Evolutionary conservation across 108 stramenopile species (phyloP), one percentile per base, ranked within the genome.

Genomic region (Poteriospumella lacustris): DNA sequence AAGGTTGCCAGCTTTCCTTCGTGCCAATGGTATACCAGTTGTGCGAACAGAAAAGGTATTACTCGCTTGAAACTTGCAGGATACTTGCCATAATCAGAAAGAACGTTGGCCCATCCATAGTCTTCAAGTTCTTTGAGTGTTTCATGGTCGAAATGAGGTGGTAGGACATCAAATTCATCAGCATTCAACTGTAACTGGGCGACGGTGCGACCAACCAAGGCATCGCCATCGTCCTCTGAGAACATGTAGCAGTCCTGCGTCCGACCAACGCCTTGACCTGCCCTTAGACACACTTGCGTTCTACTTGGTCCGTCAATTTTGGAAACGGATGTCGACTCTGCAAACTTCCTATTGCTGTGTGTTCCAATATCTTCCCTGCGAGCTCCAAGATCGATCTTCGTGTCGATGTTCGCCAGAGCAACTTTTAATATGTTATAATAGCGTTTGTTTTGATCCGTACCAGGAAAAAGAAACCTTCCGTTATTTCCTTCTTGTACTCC

Each of bases 291-390:
- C 24, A 68, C 64, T 40, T 68, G 64, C 15, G 36, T 39, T 68
- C 19, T 39, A 68, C 28, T 36, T 68, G 36, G 19, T 19, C 64
- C 19, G 15, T 39, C 64, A 19, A 68, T 36, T 19, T 19, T 36
- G 15, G 36, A 68, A 39, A 40, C 64, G 24, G 36, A 68, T 19
- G 64, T 36, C 24, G 64, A 39, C n/a, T n/a, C n/a, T n/a, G n/a
- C n/a, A n/a, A n/a, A n/a, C n/a, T n/a, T n/a, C n/a, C n/a, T 19
- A 40, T 68, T 68, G 64, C 64, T 68, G 36, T 68, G 64, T 19
- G 64, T 36, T 19, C 64, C 64, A 68, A 68, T 68, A 68, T 68
- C 64, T 19, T 68, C 24, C 24, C 52, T 15, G 19, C 24, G 19
- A 19, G 52, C 52, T 56, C 52, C 52, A 56, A 56, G 52, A 24